These are phyloP conservation scores for Skeletonema marinoi DNA, from an alignment of 108 stramenopile species.

Conservation along the genomic window DNA sequence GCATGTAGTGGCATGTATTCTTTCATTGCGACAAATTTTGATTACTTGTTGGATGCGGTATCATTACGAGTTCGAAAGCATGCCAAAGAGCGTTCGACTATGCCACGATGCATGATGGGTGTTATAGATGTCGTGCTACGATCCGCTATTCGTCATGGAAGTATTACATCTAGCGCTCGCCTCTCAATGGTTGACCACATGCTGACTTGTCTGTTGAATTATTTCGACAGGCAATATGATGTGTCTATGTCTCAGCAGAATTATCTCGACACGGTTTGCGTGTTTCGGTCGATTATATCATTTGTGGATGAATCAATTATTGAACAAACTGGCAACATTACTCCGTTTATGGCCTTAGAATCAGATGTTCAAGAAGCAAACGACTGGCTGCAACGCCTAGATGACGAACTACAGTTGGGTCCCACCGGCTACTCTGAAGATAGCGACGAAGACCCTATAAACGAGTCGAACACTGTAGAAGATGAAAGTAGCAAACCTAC, in stretches of 20 bases:
- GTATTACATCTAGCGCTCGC: constrained; percentile 2
- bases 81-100: constrained; percentile 16
- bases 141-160: constrained; percentile 5
- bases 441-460: background rate
- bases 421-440: background rate
- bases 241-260: constrained; percentile 2
- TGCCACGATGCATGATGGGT: constrained; percentile 36
- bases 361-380: background rate
- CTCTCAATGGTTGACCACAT: constrained; percentile 29
- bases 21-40: constrained; percentile 44
- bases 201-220: constrained; percentile 29
- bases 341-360: background rate
- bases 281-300: constrained; percentile 32
- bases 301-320: constrained; percentile 33
- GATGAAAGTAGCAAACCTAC: constrained; percentile 3
- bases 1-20: constrained; percentile 18
- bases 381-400: constrained; percentile 26
- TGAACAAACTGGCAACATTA: background rate
- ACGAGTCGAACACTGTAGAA: constrained; percentile 6
- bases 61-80: constrained; percentile 33
- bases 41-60: constrained; percentile 50
- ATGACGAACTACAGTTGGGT: constrained; percentile 21
- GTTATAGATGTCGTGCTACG: constrained; percentile 39
- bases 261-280: constrained; percentile 23
- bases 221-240: constrained; percentile 22